These are phyloP conservation scores for Erodium maritimum DNA, from an alignment of 345 rosid genomes.

Conservation along the genomic window DNA sequence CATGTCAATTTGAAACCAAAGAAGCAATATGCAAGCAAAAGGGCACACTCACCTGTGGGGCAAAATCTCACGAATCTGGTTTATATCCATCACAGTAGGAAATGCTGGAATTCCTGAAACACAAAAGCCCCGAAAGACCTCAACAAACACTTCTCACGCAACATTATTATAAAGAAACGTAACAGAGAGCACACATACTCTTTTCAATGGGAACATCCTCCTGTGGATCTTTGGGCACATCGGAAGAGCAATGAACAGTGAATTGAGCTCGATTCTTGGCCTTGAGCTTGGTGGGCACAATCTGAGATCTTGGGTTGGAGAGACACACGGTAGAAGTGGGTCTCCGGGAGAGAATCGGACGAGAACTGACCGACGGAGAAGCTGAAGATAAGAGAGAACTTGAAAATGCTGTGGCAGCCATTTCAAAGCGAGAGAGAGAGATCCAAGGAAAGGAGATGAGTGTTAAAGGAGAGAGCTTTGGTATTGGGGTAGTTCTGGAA, in stretches of 20 bases:
- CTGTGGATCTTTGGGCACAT: constrained; percentile 14
- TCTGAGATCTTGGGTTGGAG: neutral
- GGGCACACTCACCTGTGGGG: constrained; percentile 56
- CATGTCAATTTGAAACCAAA: too few species aligned
- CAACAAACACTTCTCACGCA: neutral
- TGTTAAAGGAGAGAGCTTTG: neutral
- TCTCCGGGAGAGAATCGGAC: neutral
- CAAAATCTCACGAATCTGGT: constrained; percentile 76
- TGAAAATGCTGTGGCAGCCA: neutral
- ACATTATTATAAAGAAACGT: neutral
- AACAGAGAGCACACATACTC: constrained; percentile 13
- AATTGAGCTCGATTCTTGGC: constrained; percentile 3
- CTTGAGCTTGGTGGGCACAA: neutral
- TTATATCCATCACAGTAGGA: constrained; percentile 81
- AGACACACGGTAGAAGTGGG: neutral
- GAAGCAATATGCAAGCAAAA: neutral
- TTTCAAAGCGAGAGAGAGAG: neutral
- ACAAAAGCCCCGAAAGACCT: neutral
- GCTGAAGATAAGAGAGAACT: neutral
- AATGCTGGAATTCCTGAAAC: constrained; percentile 37
- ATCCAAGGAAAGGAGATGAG: neutral
- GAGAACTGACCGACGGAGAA: neutral
- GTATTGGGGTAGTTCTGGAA: neutral
- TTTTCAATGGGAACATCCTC: constrained; percentile 23
- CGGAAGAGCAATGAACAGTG: constrained; percentile 16